A percentile compares a stretch with the other conserved stretches of the same genome.
phyloP scores from a whole-genome alignment of 306 rosid species.

The Acacia melanoxylon region DNA sequence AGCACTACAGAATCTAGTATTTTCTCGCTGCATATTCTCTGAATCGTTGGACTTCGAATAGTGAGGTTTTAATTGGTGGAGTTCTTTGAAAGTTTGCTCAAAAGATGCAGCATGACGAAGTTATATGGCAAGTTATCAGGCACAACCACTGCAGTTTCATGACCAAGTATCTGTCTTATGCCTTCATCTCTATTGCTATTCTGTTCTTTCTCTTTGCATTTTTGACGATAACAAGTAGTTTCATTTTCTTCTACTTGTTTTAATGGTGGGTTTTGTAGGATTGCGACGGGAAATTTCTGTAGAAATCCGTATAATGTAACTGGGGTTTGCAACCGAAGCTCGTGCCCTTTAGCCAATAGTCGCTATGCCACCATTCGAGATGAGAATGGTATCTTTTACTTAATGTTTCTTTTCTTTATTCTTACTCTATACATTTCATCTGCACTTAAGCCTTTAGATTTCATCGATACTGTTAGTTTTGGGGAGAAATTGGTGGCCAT shows the following conservation, averaged over 20 bases:
- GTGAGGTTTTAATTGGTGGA: background rate
- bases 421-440: background rate
- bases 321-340: constrained; percentile 90
- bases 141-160: constrained; percentile 51
- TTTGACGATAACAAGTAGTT: background rate
- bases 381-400: constrained; percentile 60
- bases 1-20: no score
- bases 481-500: background rate
- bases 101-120: constrained; percentile 49
- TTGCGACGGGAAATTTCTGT: constrained; percentile 73
- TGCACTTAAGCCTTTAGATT: background rate
- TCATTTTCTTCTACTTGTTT: background rate
- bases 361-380: constrained; percentile 94
- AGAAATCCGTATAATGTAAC: constrained; percentile 87
- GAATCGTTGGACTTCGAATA: background rate
- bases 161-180: constrained; percentile 36
- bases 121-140: constrained; percentile 56
- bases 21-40: no score
- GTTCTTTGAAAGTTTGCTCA: background rate
- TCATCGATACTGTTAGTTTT: background rate
- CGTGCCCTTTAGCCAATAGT: constrained; percentile 91
- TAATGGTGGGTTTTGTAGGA: constrained; percentile 37
- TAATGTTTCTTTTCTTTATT: background rate
- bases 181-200: background rate
- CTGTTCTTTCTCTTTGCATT: background rate